These are phyloP conservation scores for Alternaria incomplexa DNA, from an alignment of 2,329 filamentous ascomycete genomes.

Conservation along the genomic window DNA sequence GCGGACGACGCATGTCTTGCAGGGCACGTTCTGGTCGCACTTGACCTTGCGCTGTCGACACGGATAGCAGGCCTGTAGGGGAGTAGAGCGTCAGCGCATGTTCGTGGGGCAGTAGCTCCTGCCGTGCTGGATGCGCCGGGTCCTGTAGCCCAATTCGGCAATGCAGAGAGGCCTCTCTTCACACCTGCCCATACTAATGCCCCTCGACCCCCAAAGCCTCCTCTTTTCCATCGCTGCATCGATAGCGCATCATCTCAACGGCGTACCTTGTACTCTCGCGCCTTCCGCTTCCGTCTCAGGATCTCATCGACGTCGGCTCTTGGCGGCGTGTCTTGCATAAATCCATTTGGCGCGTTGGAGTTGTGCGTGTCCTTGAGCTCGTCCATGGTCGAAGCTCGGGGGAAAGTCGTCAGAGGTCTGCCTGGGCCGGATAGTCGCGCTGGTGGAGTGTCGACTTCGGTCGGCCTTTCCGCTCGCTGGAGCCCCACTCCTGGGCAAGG, in stretches of 20 bases:
- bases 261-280: conserved; percentile 57
- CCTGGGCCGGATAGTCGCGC: conserved; percentile 25
- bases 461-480: conserved; percentile 17
- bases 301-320: conserved; percentile 58
- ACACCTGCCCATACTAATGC: neutral
- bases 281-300: conserved; percentile 57
- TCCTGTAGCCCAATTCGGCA: conserved; percentile 23
- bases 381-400: conserved; percentile 37
- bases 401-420: conserved; percentile 18
- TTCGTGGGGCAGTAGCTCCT: conserved; percentile 19
- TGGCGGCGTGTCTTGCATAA: conserved; percentile 47
- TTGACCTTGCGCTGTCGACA: conserved; percentile 56
- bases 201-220: neutral
- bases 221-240: neutral
- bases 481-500: conserved; percentile 18
- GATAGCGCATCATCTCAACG: conserved; percentile 3
- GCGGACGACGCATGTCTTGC: conserved; percentile 58
- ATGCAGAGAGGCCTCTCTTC: conserved; percentile 7
- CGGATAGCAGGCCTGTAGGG: conserved; percentile 54
- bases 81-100: conserved; percentile 22
- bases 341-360: conserved; percentile 26
- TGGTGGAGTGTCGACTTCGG: conserved; percentile 15
- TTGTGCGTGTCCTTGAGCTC: conserved; percentile 34
- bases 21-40: conserved; percentile 56
- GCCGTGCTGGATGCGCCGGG: conserved; percentile 17